A percentile compares a stretch with the other conserved stretches of the same genome.
Conservation (phyloP, 345 rosid species). For the Dipteronia sinensis region DNA sequence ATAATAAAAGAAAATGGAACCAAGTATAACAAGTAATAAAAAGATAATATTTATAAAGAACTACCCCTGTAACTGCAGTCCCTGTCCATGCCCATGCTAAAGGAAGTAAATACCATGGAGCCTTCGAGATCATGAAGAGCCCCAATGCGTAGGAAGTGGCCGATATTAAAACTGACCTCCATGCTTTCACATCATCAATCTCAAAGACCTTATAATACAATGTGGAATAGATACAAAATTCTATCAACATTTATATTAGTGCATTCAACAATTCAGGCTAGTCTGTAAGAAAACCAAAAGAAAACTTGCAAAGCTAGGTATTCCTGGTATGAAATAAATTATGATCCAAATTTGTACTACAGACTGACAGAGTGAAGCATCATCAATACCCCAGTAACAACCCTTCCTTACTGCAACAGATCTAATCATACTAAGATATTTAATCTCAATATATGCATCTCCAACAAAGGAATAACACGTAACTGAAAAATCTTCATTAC, state of each 20-base stretch:
- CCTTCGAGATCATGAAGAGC: conserved; percentile 76
- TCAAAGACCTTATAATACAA: conserved; percentile 69
- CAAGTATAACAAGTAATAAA: background rate
- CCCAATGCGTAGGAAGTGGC: conserved; percentile 81
- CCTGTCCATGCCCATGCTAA: conserved; percentile 99
- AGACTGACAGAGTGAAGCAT: conserved; percentile 16
- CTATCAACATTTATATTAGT: background rate
- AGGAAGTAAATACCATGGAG: conserved; percentile 95
- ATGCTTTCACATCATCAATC: conserved; percentile 81
- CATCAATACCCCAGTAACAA: background rate
- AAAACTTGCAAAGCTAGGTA: background rate
- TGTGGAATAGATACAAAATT: conserved; percentile 2
- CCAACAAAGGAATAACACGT: background rate
- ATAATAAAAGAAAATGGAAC: background rate
- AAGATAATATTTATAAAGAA: conserved; percentile 11
- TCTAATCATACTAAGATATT: background rate
- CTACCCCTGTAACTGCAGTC: conserved; percentile 90
- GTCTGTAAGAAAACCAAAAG: background rate
- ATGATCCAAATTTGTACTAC: background rate
- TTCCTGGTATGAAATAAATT: background rate
- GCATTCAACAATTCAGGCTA: conserved; percentile 1
- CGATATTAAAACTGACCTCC: conserved; percentile 81
- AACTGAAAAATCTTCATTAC: background rate
- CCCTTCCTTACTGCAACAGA: background rate
- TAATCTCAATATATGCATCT: background rate